These are phyloP conservation scores for Cutaneotrichosporon cyanovorans DNA, from an alignment of 1,284 basidiomycete genomes.

Conservation along the genomic window DNA sequence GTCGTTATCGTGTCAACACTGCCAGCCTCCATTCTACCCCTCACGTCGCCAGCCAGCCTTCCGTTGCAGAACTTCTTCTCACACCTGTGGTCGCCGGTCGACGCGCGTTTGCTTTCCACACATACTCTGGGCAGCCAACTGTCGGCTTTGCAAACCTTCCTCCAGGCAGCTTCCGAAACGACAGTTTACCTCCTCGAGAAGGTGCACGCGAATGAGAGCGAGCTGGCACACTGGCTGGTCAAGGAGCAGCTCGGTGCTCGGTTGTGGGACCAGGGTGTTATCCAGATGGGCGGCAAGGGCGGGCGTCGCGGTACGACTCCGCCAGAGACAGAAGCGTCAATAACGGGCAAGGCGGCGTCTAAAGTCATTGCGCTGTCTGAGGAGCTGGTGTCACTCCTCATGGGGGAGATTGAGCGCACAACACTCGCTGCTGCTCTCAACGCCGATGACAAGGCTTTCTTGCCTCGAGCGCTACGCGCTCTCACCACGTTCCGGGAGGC, in stretches of 20 bases:
- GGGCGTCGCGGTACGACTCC: constrained; percentile 15
- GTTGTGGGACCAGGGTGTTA: constrained; percentile 37
- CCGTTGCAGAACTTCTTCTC: constrained; percentile 35
- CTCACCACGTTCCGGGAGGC: constrained; percentile 10
- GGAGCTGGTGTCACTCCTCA: constrained; percentile 70
- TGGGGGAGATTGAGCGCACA: constrained; percentile 55
- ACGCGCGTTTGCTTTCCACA: constrained; percentile 38
- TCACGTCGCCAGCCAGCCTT: constrained; percentile 16
- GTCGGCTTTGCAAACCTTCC: constrained; percentile 38
- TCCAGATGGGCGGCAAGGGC: constrained; percentile 32
- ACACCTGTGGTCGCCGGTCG: constrained; percentile 41
- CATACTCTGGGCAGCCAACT: constrained; percentile 30
- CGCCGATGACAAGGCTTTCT: constrained; percentile 7
- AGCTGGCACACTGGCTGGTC: constrained; percentile 28
- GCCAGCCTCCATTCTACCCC: constrained; percentile 27
- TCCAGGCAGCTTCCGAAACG: constrained; percentile 29
- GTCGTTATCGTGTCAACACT: constrained; percentile 39
- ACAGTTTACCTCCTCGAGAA: constrained; percentile 27
- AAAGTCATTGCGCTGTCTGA: constrained; percentile 28
- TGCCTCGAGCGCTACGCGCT: constrained; percentile 12
- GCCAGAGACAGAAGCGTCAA: constrained; percentile 29
- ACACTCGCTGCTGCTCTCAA: constrained; percentile 50
- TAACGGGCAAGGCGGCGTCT: constrained; percentile 23
- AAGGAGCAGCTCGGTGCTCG: constrained; percentile 28
- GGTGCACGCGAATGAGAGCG: constrained; percentile 8